Conservation (phyloP, 148 eudicot species). For the Pouteria glomerata region DNA sequence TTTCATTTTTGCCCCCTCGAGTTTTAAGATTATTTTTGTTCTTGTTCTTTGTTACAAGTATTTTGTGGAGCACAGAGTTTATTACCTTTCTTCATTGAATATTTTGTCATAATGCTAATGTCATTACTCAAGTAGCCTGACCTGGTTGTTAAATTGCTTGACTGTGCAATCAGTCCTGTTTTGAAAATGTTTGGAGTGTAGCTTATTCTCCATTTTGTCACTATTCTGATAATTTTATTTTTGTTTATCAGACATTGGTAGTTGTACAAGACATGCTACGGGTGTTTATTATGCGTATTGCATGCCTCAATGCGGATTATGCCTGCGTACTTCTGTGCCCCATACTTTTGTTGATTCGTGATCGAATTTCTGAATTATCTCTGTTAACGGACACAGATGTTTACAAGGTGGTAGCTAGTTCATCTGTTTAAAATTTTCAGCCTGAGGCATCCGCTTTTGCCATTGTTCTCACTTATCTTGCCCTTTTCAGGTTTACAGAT, state of each 20-base stretch:
- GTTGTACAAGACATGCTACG: conserved; percentile 93
- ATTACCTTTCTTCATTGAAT: no score
- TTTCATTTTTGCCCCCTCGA: no score
- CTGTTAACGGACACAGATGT: conserved; percentile 57
- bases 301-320: conserved; percentile 50
- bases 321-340: conserved; percentile 71
- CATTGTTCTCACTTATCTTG: not conserved
- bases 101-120: not conserved
- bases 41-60: no score
- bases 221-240: conserved; percentile 5
- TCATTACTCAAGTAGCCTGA: not conserved
- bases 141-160: not conserved
- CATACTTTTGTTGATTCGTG: conserved; percentile 52
- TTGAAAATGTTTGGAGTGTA: not conserved
- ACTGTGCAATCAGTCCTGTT: not conserved
- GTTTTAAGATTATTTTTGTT: no score
- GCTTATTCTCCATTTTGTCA: not conserved
- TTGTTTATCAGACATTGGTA: conserved; percentile 55
- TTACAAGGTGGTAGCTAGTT: conserved; percentile 57
- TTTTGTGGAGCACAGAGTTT: no score
- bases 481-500: conserved; percentile 52
- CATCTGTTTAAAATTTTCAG: not conserved
- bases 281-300: conserved; percentile 72
- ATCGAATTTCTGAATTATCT: conserved; percentile 41
- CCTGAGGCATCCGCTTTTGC: not conserved